phyloP scores from a whole-genome alignment of 164 flowering plant species.

The Kalanchoe fedtschenkoi region DNA sequence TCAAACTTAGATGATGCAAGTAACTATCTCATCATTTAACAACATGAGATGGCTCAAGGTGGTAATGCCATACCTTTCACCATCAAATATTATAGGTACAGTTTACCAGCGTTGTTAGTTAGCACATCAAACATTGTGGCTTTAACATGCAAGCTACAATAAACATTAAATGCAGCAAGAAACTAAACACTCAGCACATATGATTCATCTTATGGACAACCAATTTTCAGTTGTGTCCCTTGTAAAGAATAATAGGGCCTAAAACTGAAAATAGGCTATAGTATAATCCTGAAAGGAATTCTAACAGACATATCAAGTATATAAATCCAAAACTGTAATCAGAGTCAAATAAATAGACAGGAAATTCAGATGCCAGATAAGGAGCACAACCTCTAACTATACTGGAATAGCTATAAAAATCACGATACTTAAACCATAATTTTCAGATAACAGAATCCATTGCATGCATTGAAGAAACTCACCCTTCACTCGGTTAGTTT shows the following conservation, averaged over 20 bases:
- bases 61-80: not conserved
- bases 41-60: not conserved
- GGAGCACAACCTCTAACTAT: not conserved
- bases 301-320: no score
- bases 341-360: not conserved
- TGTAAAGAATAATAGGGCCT: not conserved
- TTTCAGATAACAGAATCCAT: not conserved
- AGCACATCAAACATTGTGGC: not conserved
- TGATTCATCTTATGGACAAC: not conserved
- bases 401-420: not conserved
- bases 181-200: not conserved
- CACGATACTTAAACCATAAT: not conserved
- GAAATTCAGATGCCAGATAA: not conserved
- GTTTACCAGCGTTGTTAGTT: not conserved
- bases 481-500: constrained; percentile 96
- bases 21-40: not conserved
- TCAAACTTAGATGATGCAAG: no score
- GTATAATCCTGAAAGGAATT: no score
- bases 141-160: no score
- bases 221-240: not conserved
- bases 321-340: no score
- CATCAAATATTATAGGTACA: not conserved
- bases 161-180: not conserved
- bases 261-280: not conserved
- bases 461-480: constrained; percentile 6